phyloP scores from a whole-genome alignment of 2,329 filamentous ascomycete genomes.

The Mollisia scopiformis region DNA sequence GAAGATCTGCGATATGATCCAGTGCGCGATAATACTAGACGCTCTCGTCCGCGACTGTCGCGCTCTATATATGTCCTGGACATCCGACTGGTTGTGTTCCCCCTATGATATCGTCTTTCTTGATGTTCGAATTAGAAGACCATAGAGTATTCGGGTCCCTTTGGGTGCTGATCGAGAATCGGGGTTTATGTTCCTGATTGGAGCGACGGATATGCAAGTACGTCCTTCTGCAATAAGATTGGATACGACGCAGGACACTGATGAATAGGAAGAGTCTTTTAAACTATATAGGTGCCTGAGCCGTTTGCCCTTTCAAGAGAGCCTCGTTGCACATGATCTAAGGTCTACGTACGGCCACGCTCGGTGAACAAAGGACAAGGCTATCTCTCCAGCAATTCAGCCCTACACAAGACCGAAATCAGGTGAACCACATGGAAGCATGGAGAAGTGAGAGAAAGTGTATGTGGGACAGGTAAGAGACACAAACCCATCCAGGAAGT shows the following conservation, averaged over 20 bases:
- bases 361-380: constrained; percentile 14
- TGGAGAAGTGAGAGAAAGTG: constrained; percentile 2
- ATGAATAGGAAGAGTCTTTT: constrained; percentile 21
- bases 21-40: constrained; percentile 18
- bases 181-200: constrained; percentile 1
- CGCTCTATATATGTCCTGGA: constrained; percentile 24
- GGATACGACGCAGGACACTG: constrained; percentile 18
- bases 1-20: constrained; percentile 8
- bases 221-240: constrained; percentile 19
- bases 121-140: constrained; percentile 13
- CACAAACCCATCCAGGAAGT: neutral
- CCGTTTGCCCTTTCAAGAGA: constrained; percentile 12
- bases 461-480: constrained; percentile 5
- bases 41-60: constrained; percentile 23
- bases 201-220: constrained; percentile 6
- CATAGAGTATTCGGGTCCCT: too few relatives aligned
- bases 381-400: constrained; percentile 8
- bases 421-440: constrained; percentile 3
- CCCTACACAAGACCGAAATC: constrained; percentile 2
- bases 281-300: constrained; percentile 24
- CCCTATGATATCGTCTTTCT: constrained; percentile 20
- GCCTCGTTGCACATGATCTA: constrained; percentile 21
- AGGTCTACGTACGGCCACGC: neutral
- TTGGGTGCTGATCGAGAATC: too few relatives aligned
- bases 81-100: constrained; percentile 22